Evolutionary conservation across 345 rosid species (phyloP).

Genomic region (Hevea brasiliensis): DNA sequence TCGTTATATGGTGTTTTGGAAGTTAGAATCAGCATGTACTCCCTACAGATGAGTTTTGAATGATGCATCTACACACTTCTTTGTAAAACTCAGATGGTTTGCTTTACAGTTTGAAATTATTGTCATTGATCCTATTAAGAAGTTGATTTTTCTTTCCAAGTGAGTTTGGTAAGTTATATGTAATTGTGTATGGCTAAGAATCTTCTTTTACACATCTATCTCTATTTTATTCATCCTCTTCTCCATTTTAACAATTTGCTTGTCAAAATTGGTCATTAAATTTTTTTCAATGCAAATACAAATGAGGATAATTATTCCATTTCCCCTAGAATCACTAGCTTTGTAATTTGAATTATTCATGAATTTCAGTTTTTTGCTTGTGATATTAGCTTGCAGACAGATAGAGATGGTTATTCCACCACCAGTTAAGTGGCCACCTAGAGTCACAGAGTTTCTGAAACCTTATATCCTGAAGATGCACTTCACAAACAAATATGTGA

Average conservation of each 20-base stretch:
- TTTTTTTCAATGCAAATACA: background rate
- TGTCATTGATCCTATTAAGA: too few species aligned
- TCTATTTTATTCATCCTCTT: background rate
- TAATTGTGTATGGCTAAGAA: background rate
- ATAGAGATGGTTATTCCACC: constrained; percentile 37
- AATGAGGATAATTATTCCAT: background rate
- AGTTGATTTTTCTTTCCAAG: background rate
- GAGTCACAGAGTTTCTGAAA: constrained; percentile 56
- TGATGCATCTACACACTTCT: background rate
- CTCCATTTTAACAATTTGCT: background rate
- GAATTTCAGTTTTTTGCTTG: background rate
- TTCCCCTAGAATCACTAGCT: background rate
- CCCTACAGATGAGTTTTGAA: background rate
- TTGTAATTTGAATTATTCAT: background rate
- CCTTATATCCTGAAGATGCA: constrained; percentile 76
- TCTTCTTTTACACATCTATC: background rate
- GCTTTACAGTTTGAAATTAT: too few species aligned
- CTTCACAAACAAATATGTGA: constrained; percentile 72
- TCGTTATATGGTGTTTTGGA: background rate
- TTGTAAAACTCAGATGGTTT: background rate
- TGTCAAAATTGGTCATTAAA: background rate
- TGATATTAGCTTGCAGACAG: background rate
- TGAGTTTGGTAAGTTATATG: too few species aligned
- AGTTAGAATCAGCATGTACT: background rate
- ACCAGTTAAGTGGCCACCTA: constrained; percentile 57